Conservation (phyloP, 2,329 filamentous ascomycete genomes). For the Scorias spongiosa region DNA sequence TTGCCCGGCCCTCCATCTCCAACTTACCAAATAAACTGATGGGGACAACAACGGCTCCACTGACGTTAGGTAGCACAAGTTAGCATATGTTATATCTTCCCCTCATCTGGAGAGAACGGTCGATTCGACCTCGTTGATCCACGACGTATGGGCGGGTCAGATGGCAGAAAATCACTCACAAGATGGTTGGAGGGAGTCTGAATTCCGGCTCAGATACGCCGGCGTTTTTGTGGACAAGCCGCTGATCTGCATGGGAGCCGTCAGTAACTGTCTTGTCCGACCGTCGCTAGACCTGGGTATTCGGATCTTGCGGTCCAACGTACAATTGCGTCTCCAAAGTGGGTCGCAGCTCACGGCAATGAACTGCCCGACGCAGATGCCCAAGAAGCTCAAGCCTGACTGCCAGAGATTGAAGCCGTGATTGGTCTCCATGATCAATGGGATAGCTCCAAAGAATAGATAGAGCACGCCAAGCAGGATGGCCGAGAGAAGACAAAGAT, state of each 20-base stretch:
- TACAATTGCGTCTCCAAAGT: constrained; percentile 46
- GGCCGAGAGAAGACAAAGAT: constrained; percentile 68
- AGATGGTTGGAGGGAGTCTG: constrained; percentile 52
- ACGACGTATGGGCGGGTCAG: neutral
- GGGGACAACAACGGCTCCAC: constrained; percentile 62
- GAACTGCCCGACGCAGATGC: constrained; percentile 54
- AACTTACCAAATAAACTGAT: constrained; percentile 59
- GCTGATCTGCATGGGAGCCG: constrained; percentile 21
- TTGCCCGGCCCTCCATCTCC: constrained; percentile 1
- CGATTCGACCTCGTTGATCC: neutral
- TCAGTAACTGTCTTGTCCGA: constrained; percentile 3
- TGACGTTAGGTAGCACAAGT: constrained; percentile 7
- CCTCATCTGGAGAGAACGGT: no score
- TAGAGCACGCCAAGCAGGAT: constrained; percentile 79
- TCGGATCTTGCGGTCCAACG: neutral
- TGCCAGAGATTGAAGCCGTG: constrained; percentile 70
- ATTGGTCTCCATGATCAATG: constrained; percentile 58
- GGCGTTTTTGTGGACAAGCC: constrained; percentile 40
- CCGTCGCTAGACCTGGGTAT: neutral
- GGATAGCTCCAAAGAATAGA: constrained; percentile 81
- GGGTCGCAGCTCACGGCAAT: constrained; percentile 47
- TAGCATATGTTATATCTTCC: constrained; percentile 2
- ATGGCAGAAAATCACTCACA: constrained; percentile 10
- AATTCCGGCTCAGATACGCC: constrained; percentile 70
- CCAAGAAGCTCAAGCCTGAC: constrained; percentile 63